Evolutionary conservation across 106 monocot species (phyloP), one percentile per base, ranked within the genome.

Genomic region (Dendrobium nobile): DNA sequence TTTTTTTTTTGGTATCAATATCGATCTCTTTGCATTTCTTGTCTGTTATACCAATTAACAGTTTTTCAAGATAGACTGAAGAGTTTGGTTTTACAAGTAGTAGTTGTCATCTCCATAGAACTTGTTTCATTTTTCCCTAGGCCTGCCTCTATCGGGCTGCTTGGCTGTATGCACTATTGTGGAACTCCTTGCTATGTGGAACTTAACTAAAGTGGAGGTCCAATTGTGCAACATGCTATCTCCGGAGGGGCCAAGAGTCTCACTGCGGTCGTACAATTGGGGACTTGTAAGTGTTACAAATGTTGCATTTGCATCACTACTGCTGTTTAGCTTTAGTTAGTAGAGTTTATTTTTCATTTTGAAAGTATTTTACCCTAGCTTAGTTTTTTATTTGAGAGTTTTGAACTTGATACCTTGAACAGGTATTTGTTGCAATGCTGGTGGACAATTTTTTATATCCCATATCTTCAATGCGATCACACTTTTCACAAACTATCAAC

Each of bases 161-260:
- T 84, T 99, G 86, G 80, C 80, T 58, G 55, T 84, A 85, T 93
- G 88, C 84, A 95, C 93, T 75, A 59, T 99, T 75, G 45, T 92
- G 76, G 99, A 99, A 80, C 93, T 99, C 82, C 83, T 91, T 76
- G 90, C 95, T n/a, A 93, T 95, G 93, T 99, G 99, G 95, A 95
- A 99, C 79, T 85, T 99, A 84, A 99, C 99, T 43, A 99, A 93
- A 77, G 88, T 93, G 82, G 95, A 99, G 77, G 84, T 93, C 82
- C 87, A 93, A 6, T 85, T 99, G 45, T 95, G 99, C 79, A 95
- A 93, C 82, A 80, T 99, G 86, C 86, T 99, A 76, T 99, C 99
- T 72, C 99, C 95, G 18, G 99, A 99, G 82, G 89, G 88, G 43
- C 85, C 87, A 54, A 79, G 76, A 56, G 87, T 95, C 28, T 99